Conservation (phyloP, 305 asterid species). For the Fraxinus paxiana region DNA sequence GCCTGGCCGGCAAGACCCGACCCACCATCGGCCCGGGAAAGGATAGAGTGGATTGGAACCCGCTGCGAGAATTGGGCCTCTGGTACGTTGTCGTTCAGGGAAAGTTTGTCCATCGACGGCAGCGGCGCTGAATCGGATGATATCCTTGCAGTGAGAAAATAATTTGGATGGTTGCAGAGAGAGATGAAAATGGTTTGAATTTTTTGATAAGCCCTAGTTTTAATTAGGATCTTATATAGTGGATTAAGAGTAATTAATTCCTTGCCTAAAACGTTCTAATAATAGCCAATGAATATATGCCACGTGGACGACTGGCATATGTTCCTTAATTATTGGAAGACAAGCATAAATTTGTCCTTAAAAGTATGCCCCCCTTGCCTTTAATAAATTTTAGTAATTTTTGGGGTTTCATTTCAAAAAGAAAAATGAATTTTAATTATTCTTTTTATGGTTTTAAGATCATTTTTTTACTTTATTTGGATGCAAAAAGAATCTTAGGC, state of each 20-base stretch:
- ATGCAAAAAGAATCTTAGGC: not conserved
- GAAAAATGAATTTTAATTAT: no score
- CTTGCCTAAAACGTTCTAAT: not conserved
- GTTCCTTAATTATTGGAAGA: not conserved
- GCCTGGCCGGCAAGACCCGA: constrained; percentile 63
- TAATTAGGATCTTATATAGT: not conserved
- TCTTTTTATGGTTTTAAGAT: not conserved
- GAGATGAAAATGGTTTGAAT: not conserved
- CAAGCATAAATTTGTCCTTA: not conserved
- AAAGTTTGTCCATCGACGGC: constrained; percentile 42
- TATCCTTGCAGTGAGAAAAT: constrained; percentile 27
- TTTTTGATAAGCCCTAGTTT: not conserved
- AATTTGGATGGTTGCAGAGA: not conserved
- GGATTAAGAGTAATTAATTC: not conserved
- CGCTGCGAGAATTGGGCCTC: constrained; percentile 75
- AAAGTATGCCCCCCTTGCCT: not conserved
- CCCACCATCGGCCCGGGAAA: constrained; percentile 67
- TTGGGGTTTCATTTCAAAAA: not conserved
- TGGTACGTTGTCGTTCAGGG: constrained; percentile 34
- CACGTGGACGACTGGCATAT: not conserved
- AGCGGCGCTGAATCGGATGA: constrained; percentile 42
- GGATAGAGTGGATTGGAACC: constrained; percentile 60
- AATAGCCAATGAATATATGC: not conserved
- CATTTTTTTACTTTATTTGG: not conserved
- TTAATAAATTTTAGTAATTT: no score